Conservation (phyloP, 139 green algal species). For the Chloropicon primus region DNA sequence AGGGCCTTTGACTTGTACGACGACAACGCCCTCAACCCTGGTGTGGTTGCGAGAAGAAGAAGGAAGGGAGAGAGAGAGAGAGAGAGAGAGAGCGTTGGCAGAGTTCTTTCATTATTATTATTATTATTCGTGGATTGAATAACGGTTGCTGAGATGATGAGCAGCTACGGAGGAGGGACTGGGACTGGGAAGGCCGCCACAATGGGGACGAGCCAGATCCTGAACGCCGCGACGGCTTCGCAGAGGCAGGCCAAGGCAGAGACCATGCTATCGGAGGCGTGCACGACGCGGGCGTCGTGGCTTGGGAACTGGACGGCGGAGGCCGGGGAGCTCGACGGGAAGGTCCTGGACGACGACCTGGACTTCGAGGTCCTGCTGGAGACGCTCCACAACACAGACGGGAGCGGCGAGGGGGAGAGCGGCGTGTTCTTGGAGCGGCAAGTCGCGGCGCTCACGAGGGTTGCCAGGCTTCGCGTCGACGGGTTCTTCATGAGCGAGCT, state of each 20-base stretch:
- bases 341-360: background rate
- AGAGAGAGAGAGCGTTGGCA: too few species aligned
- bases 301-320: background rate
- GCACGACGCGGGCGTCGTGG: background rate
- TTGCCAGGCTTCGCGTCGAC: background rate
- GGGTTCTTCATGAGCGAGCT: background rate
- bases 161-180: background rate
- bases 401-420: background rate
- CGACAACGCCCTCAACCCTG: too few species aligned
- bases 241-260: background rate
- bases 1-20: too few species aligned
- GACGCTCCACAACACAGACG: background rate
- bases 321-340: background rate
- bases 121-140: too few species aligned
- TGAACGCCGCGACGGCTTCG: background rate
- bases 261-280: background rate
- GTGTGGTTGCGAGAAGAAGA: too few species aligned
- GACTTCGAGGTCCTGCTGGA: background rate
- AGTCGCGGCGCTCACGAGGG: background rate
- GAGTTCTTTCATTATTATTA: too few species aligned
- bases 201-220: background rate
- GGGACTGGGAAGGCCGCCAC: background rate
- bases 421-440: background rate
- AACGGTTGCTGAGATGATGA: too few species aligned
- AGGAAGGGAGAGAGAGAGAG: too few species aligned